phyloP scores from a whole-genome alignment of 768 basidiomycete species.

The Tylopilus vinaceipallidus region DNA sequence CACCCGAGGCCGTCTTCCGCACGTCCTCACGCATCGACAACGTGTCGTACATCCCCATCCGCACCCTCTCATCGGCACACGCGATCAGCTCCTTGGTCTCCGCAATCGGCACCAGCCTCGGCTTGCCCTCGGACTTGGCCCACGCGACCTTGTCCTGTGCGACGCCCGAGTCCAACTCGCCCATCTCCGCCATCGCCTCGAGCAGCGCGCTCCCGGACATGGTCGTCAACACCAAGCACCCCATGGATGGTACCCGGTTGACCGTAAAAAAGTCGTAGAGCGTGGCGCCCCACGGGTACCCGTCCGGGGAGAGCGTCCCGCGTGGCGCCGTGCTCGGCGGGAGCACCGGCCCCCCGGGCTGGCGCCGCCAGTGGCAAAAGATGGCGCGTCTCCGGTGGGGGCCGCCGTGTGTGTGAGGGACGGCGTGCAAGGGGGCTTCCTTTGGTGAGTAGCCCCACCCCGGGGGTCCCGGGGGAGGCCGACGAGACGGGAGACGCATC shows the following conservation, averaged over 20 bases:
- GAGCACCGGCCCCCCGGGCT: slow-evolving; percentile 14
- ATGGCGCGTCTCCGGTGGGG: slow-evolving; percentile 12
- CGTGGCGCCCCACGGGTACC: slow-evolving; percentile 27
- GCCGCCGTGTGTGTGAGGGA: background rate
- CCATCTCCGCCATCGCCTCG: slow-evolving; percentile 3
- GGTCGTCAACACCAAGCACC: background rate
- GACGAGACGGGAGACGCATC: too few relatives aligned
- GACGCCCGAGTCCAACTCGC: slow-evolving; percentile 15
- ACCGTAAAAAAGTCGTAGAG: slow-evolving; percentile 26
- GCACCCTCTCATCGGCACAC: background rate
- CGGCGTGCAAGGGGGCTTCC: slow-evolving; percentile 2
- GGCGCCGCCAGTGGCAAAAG: slow-evolving; percentile 27
- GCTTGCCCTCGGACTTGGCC: slow-evolving; percentile 23
- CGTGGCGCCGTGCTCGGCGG: background rate
- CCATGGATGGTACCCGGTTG: background rate
- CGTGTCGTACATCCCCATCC: background rate
- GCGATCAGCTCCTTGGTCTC: slow-evolving; percentile 16
- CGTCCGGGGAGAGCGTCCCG: slow-evolving; percentile 21
- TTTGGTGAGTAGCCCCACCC: slow-evolving; percentile 10
- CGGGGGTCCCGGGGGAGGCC: background rate
- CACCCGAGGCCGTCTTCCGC: too few relatives aligned
- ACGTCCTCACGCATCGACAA: slow-evolving; percentile 5
- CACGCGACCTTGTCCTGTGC: slow-evolving; percentile 16
- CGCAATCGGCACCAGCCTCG: slow-evolving; percentile 14
- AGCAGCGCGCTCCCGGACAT: slow-evolving; percentile 23